Evolutionary conservation across 2,329 filamentous ascomycete species (phyloP), one percentile per base, ranked within the genome.

Genomic region (Colletotrichum simmondsii): DNA sequence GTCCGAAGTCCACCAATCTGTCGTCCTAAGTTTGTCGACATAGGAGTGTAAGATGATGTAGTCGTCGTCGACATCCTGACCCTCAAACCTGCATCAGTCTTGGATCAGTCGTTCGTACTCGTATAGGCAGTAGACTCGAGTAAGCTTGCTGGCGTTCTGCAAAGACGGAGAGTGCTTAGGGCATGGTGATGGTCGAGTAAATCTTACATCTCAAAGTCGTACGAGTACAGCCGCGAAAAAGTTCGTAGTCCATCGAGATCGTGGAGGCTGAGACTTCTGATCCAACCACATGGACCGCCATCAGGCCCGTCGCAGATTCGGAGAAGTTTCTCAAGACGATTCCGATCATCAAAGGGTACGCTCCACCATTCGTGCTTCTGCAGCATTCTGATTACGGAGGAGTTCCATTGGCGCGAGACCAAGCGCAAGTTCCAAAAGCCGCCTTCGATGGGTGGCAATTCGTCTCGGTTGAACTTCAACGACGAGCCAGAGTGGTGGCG

Each of bases 401-500:
- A 26, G 26, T 72, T 49, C 65, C 65, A 68, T 28, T 52, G 49
- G 2, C 54, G 69, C 6, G 58, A 68, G 14, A 72, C 58, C 4
- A 64, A 19, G 2, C 58, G 69, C 37, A 53, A 22, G 5, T 7
- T 30, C 4, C 7, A 42, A 4, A 72, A 28, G 53, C 57, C 30
- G 53, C 49, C 30, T 14, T 3, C 22, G 52, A 63, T 5, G 3
- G 58, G 37, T 2, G n/a, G 14, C 19, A 72, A 8, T 11, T 58
- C 35, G 4, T 8, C 10, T 19, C 30, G 37, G 19, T 52, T 37
- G 14, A 72, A 63, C 3, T 16, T 32, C 1, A 53, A 52, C 24
- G 35, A 68, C 2, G n/a, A 28, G 16, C n/a, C 12, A 2, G 14
- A 28, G 3, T 14, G 14, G 16, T 42, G 3, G 2, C 32, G 24